Base-by-base conservation (phyloP, 805 yeast species). In the Candida manassasensis region DNA sequence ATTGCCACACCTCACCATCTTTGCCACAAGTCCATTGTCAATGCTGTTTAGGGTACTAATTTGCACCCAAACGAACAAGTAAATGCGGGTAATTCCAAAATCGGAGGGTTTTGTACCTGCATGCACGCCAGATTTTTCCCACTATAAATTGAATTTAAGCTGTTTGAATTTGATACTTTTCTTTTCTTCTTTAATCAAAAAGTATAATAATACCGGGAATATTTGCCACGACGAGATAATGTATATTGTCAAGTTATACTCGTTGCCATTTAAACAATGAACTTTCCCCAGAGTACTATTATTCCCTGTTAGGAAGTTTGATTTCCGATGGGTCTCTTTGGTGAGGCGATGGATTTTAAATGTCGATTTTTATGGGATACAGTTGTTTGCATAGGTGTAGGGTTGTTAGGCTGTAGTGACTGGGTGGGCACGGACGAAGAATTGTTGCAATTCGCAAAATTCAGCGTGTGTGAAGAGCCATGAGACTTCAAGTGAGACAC, bases 221-320 rank as follows among this genome's bases (percentile, higher is more conserved):
- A 64, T 71, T 72, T 75, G 81, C 81, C 81, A 76, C 81, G 81
- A 65, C 80, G 80, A 61, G 72, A 59, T 69, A 68, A 73, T 69
- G 75, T 60, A 69, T 41, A 69, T 67, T 66, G 67, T 71, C 79
- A 73, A 73, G 78, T 73, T 69, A 67, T 63, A 59, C 66, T 60
- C 80, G 80, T 75, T 76, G 81, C 81, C 81, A 76, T 74, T 61
- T 66, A 49, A 39, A 14, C 21, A 53, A 52, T 57, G 57, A 46
- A 50, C 48, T 46, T 50, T 75, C 75, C 80, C 80, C 61, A 75
- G 78, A 75, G 40, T 41, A 63, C 52, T 24, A 33, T 41, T 36
- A 46, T 44, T 59, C 80, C 79, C 65, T 54, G 30, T 59, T 69
- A 74, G 81, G 81, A 75, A 76, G 81, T 75, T 75, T 64, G 48